Percentiles rank a stretch among this genome's conserved stretches.
Evolutionary conservation across 2,329 filamentous ascomycete genomes (phyloP).

Genomic region (Diaporthe sp.): DNA sequence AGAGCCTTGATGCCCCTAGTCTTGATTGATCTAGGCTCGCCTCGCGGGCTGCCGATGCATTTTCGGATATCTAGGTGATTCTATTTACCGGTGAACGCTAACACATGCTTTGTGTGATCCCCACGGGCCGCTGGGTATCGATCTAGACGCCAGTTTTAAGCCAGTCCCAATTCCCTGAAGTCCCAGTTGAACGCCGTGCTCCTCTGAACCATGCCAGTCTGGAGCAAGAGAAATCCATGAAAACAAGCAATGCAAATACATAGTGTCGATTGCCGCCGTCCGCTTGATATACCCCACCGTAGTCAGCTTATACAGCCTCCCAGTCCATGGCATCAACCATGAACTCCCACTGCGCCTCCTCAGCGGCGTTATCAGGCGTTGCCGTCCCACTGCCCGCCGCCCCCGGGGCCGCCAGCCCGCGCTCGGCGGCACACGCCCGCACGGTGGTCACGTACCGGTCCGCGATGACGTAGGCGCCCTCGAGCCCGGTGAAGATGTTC

Average conservation of each 20-base stretch:
- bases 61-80: constrained; percentile 31
- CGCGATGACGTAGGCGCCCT: constrained; percentile 68
- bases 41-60: not conserved
- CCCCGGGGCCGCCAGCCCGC: constrained; percentile 43
- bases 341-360: constrained; percentile 66
- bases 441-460: constrained; percentile 54
- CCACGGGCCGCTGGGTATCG: not conserved
- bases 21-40: not conserved
- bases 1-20: too few relatives aligned
- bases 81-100: not conserved
- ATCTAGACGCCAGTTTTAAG: not conserved
- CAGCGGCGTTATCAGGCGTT: constrained; percentile 40
- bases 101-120: not conserved
- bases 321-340: constrained; percentile 74
- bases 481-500: constrained; percentile 70
- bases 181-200: constrained; percentile 10
- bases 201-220: not conserved
- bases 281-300: too few relatives aligned
- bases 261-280: not conserved
- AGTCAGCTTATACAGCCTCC: constrained; percentile 55
- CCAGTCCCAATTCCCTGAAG: not conserved
- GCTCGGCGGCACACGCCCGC: constrained; percentile 39
- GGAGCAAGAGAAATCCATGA: not conserved
- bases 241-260: not conserved
- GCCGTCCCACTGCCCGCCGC: constrained; percentile 41